Evolutionary conservation across 1,139 yeast species (phyloP).

Genomic region (Magnusiomyces suaveolens): DNA sequence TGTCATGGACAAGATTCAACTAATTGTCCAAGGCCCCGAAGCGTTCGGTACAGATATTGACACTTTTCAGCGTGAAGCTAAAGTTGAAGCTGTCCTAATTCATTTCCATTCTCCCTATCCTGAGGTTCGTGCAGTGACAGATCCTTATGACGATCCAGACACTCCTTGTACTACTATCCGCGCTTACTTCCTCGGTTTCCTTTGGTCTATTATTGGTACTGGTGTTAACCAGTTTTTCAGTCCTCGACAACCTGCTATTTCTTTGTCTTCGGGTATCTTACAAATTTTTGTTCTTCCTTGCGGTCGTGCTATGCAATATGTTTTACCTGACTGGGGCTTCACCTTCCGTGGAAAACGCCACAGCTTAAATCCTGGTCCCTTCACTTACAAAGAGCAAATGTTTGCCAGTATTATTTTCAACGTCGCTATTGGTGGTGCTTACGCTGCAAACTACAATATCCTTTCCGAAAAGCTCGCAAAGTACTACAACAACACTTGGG

Average conservation of each 20-base stretch:
- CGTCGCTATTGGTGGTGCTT: constrained; percentile 21
- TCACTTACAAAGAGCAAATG: constrained; percentile 64
- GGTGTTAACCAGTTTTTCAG: constrained; percentile 49
- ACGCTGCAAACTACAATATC: constrained; percentile 35
- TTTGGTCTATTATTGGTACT: constrained; percentile 49
- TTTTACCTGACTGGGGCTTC: constrained; percentile 42
- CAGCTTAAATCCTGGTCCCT: constrained; percentile 50
- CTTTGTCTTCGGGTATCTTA: constrained; percentile 39
- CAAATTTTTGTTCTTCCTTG: constrained; percentile 49
- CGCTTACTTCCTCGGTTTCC: constrained; percentile 44
- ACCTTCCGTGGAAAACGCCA: constrained; percentile 32
- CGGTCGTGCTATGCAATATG: constrained; percentile 34
- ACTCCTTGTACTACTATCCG: constrained; percentile 41
- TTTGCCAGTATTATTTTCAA: constrained; percentile 35
- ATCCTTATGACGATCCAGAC: constrained; percentile 39
- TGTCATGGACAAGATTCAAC: constrained; percentile 30
- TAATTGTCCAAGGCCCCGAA: constrained; percentile 22
- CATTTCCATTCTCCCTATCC: constrained; percentile 40
- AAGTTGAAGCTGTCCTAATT: constrained; percentile 39
- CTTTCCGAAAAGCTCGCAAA: constrained; percentile 32
- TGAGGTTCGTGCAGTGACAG: constrained; percentile 42
- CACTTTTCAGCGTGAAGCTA: constrained; percentile 27
- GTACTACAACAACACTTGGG: constrained; percentile 34
- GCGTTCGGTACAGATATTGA: constrained; percentile 14
- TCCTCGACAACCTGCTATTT: constrained; percentile 44